Evolutionary conservation across 2,329 filamentous ascomycete species (phyloP).

Genomic region (Sporothrix brasiliensis): DNA sequence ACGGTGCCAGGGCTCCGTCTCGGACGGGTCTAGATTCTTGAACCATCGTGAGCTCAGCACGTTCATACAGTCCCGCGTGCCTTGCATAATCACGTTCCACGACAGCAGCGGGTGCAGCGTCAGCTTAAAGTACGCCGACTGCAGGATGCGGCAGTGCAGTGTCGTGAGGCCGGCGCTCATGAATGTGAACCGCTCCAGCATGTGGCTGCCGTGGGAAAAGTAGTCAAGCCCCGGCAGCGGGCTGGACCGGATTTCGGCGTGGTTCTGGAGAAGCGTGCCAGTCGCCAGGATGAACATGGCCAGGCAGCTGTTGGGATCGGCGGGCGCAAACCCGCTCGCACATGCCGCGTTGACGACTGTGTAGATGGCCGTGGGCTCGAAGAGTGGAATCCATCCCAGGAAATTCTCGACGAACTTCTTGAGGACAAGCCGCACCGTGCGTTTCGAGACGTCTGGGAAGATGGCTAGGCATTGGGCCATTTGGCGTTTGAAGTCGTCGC

Average conservation of each 20-base stretch:
- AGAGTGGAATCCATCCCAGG: background rate
- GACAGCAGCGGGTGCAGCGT: slow-evolving; percentile 31
- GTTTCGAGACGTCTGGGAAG: slow-evolving; percentile 31
- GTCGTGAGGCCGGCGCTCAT: slow-evolving; percentile 29
- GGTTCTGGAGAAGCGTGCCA: slow-evolving; percentile 31
- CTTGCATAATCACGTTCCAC: slow-evolving; percentile 33
- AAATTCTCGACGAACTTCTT: slow-evolving; percentile 13
- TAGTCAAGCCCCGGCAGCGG: slow-evolving; percentile 32
- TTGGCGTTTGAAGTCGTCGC: slow-evolving; percentile 30
- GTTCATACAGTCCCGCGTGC: slow-evolving; percentile 33
- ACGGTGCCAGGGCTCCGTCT: slow-evolving; percentile 32
- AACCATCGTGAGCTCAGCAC: slow-evolving; percentile 30
- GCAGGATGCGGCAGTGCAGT: slow-evolving; percentile 34
- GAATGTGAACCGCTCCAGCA: slow-evolving; percentile 31
- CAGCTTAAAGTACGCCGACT: slow-evolving; percentile 33
- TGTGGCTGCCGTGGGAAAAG: slow-evolving; percentile 30
- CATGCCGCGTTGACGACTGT: slow-evolving; percentile 29
- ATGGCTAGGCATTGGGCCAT: slow-evolving; percentile 16
- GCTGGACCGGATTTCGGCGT: slow-evolving; percentile 27
- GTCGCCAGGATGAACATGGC: slow-evolving; percentile 33
- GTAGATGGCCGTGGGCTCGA: slow-evolving; percentile 6
- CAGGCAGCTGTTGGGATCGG: slow-evolving; percentile 32
- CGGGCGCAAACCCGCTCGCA: slow-evolving; percentile 20
- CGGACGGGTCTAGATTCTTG: slow-evolving; percentile 19
- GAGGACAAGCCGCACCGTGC: background rate